Evolutionary conservation across 805 yeast species (phyloP), one percentile per base, ranked within the genome.

Genomic region (Ogataea naganishii): DNA sequence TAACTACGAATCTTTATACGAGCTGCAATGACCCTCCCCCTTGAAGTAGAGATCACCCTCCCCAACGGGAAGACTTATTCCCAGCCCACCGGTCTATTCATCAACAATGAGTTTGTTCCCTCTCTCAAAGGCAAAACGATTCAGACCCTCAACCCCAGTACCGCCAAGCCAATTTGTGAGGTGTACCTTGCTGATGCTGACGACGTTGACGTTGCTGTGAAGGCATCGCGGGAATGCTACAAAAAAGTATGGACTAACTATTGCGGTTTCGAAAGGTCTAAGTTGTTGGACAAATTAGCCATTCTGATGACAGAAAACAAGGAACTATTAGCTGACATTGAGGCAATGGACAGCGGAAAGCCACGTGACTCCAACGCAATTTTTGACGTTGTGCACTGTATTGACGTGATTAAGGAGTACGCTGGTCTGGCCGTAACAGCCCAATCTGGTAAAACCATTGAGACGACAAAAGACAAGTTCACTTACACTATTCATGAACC

Each of bases 21-120:
- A n/a, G n/a, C n/a, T n/a, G 7, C 10, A 12, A 27, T 27, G 30
- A 21, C 30, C 4, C 13, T 21, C 7, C n/a, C n/a, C n/a, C n/a
- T n/a, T n/a, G n/a, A n/a, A n/a, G n/a, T n/a, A n/a, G n/a, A n/a
- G 14, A 52, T 71, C 32, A 66, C 59, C 18, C 62, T 81, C 43
- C 95, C 94, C 40, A 80, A 80, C 46, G 95, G 95, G 24, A 59
- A 47, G 30, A 46, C 63, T 20, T 72, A 72, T 75, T 69, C 51
- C 76, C 81, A 52, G 62, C 95, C 95, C 45, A 77, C 81, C 8
- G 96, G 96, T 39, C 62, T 88, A 45, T 88, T 83, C 67, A 84
- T 88, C 55, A 80, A 84, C 64, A 83, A 83, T 58, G 83, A 83
- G 55, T 84, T 80, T 47, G 77, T 79, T 33, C 46, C 61, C 28